phyloP scores from a whole-genome alignment of 2,329 filamentous ascomycete species.

The Claviceps arundinis region DNA sequence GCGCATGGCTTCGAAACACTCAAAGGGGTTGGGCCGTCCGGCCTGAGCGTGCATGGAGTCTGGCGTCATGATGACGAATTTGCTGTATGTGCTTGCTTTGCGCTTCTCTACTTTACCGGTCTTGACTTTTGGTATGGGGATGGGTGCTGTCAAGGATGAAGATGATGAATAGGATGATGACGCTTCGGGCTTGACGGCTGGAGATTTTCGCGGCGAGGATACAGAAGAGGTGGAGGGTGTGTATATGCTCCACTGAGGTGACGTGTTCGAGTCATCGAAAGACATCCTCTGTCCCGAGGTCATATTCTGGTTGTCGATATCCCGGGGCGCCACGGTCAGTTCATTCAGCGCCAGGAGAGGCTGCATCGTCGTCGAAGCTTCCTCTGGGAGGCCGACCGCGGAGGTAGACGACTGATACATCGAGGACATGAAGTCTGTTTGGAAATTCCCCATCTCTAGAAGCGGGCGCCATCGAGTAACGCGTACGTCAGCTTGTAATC shows the following conservation, averaged over 20 bases:
- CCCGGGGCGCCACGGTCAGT: conserved; percentile 27
- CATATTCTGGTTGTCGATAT: conserved; percentile 20
- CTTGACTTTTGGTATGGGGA: conserved; percentile 29
- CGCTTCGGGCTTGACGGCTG: conserved; percentile 14
- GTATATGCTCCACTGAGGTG: conserved; percentile 10
- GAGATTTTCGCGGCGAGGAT: conserved; percentile 17
- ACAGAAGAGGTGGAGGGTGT: conserved; percentile 12
- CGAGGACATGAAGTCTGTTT: conserved; percentile 16
- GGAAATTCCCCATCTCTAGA: conserved; percentile 20
- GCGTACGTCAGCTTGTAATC: neutral
- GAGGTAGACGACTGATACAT: conserved; percentile 11
- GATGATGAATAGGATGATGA: neutral
- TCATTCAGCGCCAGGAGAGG: conserved; percentile 22
- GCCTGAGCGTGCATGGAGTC: conserved; percentile 37
- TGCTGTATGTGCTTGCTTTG: conserved; percentile 19
- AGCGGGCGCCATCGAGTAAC: neutral
- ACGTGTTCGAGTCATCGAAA: conserved; percentile 26
- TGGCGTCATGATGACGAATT: conserved; percentile 43
- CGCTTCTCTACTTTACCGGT: conserved; percentile 22
- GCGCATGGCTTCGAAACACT: conserved; percentile 40
- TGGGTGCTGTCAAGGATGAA: conserved; percentile 14
- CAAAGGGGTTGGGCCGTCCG: conserved; percentile 37
- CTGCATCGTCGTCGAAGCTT: conserved; percentile 27
- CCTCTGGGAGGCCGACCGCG: conserved; percentile 6
- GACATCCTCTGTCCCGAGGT: conserved; percentile 21